These are phyloP conservation scores for Murraya koenigii DNA, from an alignment of 345 rosid genomes.

Conservation along the genomic window DNA sequence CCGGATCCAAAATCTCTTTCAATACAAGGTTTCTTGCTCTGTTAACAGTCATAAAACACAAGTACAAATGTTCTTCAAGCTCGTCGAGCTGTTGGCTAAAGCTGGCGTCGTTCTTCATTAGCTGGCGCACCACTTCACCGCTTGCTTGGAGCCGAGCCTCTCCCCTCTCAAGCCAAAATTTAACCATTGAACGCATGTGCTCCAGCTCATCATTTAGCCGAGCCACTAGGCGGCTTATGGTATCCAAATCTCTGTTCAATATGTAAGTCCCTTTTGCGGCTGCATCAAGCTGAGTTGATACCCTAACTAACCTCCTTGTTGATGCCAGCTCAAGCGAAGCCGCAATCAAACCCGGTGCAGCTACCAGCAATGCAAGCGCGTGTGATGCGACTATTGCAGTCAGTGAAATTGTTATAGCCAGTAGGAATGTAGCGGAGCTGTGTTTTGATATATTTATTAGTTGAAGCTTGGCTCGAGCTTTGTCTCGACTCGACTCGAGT, in stretches of 20 bases:
- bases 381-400: conserved; percentile 60
- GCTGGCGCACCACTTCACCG: conserved; percentile 49
- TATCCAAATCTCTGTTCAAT: conserved; percentile 65
- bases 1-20: conserved; percentile 42
- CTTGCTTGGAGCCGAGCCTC: conserved; percentile 41
- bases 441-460: conserved; percentile 36
- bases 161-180: conserved; percentile 53
- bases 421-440: conserved; percentile 54
- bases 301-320: conserved; percentile 34
- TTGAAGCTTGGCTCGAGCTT: conserved; percentile 42
- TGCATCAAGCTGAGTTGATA: conserved; percentile 48
- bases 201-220: conserved; percentile 67
- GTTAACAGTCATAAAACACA: conserved; percentile 81
- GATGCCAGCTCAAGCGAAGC: conserved; percentile 37
- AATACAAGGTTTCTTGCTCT: conserved; percentile 66
- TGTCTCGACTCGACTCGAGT: conserved; percentile 54
- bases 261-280: conserved; percentile 88
- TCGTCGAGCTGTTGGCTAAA: conserved; percentile 67
- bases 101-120: conserved; percentile 43
- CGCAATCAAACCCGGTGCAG: conserved; percentile 50
- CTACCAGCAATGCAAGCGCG: conserved; percentile 62
- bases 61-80: conserved; percentile 74
- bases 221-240: conserved; percentile 57
- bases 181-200: conserved; percentile 43
- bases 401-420: conserved; percentile 61